These are phyloP conservation scores for Candida ponderosae DNA, from an alignment of 805 yeast species.

Conservation along the genomic window DNA sequence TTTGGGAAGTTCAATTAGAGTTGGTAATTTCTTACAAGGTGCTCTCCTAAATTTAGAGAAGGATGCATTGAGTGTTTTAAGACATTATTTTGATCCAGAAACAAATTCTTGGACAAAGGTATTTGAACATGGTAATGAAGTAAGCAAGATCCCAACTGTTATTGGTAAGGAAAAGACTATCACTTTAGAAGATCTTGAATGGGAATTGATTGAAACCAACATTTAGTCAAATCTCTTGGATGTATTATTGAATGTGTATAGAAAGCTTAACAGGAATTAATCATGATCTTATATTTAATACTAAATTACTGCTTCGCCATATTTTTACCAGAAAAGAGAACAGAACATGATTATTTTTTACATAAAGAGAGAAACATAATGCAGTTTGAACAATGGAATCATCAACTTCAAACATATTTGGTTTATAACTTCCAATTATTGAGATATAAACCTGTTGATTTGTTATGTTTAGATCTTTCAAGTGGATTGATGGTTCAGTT, in stretches of 20 bases:
- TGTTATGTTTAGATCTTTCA: constrained; percentile 20
- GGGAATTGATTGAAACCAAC: neutral
- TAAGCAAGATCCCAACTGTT: neutral
- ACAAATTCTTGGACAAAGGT: neutral
- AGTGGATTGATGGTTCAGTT: constrained; percentile 36
- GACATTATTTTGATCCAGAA: neutral
- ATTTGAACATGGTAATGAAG: neutral
- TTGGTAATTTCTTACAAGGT: constrained; percentile 1
- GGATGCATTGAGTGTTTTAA: neutral
- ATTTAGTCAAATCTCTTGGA: too few relatives aligned
- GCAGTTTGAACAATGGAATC: constrained; percentile 27
- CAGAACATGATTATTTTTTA: too few relatives aligned
- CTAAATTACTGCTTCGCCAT: too few relatives aligned
- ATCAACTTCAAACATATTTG: constrained; percentile 59
- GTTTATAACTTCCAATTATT: constrained; percentile 61
- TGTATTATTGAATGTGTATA: neutral
- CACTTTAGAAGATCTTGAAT: neutral
- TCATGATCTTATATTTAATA: too few relatives aligned
- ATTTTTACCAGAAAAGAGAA: too few relatives aligned
- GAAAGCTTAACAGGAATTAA: too few relatives aligned
- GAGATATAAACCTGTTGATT: constrained; percentile 36
- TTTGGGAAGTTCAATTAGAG: constrained; percentile 1
- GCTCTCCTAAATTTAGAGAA: neutral
- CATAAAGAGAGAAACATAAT: too few relatives aligned
- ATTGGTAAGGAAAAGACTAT: neutral